Conservation (phyloP, 139 green algal species). For the Chlorella sp. region DNA sequence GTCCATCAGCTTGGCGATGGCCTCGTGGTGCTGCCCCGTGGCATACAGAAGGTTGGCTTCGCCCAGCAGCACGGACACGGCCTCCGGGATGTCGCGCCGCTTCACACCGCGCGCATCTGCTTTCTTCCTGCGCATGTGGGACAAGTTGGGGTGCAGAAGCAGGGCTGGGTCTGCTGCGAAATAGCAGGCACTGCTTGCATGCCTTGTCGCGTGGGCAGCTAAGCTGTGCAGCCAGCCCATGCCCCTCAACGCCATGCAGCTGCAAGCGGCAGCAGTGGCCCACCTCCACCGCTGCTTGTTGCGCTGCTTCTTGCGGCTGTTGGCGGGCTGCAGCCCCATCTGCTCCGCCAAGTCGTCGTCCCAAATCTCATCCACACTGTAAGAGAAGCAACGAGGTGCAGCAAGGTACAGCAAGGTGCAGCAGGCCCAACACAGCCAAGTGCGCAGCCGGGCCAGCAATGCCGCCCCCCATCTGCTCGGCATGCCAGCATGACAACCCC, state of each 20-base stretch:
- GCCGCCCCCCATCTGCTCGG: no score
- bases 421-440: no score
- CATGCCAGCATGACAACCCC: no score
- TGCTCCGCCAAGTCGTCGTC: constrained; percentile 64
- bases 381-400: no score
- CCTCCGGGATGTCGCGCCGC: constrained; percentile 66
- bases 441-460: no score
- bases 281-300: constrained; percentile 28
- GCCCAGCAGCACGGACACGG: constrained; percentile 72
- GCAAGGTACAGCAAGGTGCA: no score
- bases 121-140: background rate
- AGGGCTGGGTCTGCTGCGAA: no score
- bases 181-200: no score
- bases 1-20: constrained; percentile 75
- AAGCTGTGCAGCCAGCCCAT: background rate
- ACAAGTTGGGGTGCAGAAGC: no score
- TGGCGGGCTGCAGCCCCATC: constrained; percentile 54
- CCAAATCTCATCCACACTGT: constrained; percentile 62
- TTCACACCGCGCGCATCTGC: background rate
- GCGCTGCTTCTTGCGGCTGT: constrained; percentile 14
- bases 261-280: background rate
- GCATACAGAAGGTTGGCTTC: constrained; percentile 93
- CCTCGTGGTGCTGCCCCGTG: constrained; percentile 48
- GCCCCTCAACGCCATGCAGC: background rate
- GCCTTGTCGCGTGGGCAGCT: no score